A percentile compares a stretch with the other conserved stretches of the same genome.
These are phyloP conservation scores for Serendipita sp. DNA, from an alignment of 768 basidiomycete species.

Conservation along the genomic window DNA sequence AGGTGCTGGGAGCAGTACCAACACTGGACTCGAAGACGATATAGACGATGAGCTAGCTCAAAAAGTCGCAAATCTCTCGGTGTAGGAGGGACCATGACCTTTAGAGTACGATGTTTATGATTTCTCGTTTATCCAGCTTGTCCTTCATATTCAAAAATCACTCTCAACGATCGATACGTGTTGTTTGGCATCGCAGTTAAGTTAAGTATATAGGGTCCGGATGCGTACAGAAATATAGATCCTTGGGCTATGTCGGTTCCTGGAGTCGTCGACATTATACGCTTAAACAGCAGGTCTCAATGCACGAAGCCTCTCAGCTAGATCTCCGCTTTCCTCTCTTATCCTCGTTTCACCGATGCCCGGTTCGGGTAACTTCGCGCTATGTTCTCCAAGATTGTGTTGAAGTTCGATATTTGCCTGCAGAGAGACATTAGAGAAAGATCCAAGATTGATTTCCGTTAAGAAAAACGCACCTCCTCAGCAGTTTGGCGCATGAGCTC, in stretches of 20 bases:
- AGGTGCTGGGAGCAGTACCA: slow-evolving; percentile 16
- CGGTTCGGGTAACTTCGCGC: slow-evolving; percentile 45
- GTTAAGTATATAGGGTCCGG: too few species aligned
- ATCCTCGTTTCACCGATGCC: slow-evolving; percentile 31
- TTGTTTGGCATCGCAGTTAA: too few species aligned
- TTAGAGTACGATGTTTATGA: too few species aligned
- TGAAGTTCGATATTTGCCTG: slow-evolving; percentile 79
- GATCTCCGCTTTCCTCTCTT: slow-evolving; percentile 61
- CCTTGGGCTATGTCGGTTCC: too few species aligned
- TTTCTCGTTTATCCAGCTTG: too few species aligned
- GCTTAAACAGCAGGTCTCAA: slow-evolving; percentile 56
- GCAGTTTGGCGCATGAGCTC: slow-evolving; percentile 82
- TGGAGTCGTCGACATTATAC: too few species aligned
- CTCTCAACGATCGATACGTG: too few species aligned
- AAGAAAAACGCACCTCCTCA: slow-evolving; percentile 44
- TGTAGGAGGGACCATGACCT: too few species aligned
- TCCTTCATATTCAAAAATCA: too few species aligned
- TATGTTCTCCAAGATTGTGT: slow-evolving; percentile 55
- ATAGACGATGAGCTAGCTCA: slow-evolving; percentile 12
- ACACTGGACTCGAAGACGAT: slow-evolving; percentile 13
- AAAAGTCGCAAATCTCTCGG: slow-evolving; percentile 15
- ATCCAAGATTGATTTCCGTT: too few species aligned
- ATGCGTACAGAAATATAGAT: too few species aligned
- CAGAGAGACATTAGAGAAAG: neutral
- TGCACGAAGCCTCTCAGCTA: slow-evolving; percentile 80